phyloP scores from a whole-genome alignment of 164 flowering plant genomes.

The Sedum album region DNA sequence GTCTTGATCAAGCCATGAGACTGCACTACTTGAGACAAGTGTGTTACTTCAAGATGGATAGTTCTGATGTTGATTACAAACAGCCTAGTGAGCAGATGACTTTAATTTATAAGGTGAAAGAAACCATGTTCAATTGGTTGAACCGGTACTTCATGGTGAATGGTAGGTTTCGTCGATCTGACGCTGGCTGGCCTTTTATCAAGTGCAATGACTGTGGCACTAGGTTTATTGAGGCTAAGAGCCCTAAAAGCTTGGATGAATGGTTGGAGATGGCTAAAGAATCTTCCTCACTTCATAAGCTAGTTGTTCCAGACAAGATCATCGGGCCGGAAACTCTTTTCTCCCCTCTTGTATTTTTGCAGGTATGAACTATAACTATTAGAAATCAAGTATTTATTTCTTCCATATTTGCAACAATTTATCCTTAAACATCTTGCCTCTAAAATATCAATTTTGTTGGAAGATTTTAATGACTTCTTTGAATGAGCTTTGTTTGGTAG shows the following conservation, averaged over 20 bases:
- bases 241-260: conserved; percentile 7
- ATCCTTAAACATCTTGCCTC: too few species aligned
- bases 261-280: conserved; percentile 11
- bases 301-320: conserved; percentile 12
- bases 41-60: conserved; percentile 27
- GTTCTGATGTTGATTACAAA: not conserved
- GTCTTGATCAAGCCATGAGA: conserved; percentile 47
- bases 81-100: conserved; percentile 21
- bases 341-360: conserved; percentile 22
- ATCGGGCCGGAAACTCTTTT: conserved; percentile 27
- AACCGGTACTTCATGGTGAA: conserved; percentile 10
- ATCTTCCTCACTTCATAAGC: conserved; percentile 14
- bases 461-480: too few species aligned
- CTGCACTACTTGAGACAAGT: conserved; percentile 44
- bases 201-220: conserved; percentile 15
- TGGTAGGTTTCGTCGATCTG: conserved; percentile 14
- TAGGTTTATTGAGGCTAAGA: conserved; percentile 9
- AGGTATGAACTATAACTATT: conserved; percentile 10
- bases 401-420: not conserved
- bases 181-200: conserved; percentile 11
- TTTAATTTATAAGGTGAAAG: conserved; percentile 22
- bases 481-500: too few species aligned
- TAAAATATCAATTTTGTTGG: too few species aligned
- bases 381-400: not conserved
- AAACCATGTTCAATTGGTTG: conserved; percentile 18